Conservation (phyloP, 495 filamentous ascomycete species). For the Paragyromitra xinjiangensis region DNA sequence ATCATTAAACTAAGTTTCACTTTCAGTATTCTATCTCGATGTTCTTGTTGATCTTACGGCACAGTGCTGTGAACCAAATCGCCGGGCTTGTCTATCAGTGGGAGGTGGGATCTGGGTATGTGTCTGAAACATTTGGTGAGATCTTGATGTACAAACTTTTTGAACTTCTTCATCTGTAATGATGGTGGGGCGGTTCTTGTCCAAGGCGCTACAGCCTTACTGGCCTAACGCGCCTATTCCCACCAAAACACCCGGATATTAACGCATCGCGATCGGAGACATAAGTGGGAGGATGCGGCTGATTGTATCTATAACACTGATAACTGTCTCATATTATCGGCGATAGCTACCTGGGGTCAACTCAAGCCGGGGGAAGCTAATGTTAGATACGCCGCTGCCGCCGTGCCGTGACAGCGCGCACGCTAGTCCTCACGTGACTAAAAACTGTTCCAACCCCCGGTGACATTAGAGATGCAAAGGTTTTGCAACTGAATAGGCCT, state of each 20-base stretch:
- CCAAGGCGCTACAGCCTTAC: background rate
- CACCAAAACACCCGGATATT: background rate
- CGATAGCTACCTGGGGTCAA: background rate
- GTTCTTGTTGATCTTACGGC: background rate
- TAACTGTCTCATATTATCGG: slow-evolving; percentile 9
- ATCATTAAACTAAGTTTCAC: background rate
- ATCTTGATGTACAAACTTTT: background rate
- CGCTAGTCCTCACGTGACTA: slow-evolving; percentile 4
- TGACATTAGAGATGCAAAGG: background rate
- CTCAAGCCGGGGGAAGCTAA: background rate
- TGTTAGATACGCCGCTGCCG: slow-evolving; percentile 7
- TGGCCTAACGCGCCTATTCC: background rate
- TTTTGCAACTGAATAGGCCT: background rate
- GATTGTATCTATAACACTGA: background rate
- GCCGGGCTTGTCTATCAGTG: slow-evolving; percentile 36
- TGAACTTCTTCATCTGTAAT: background rate
- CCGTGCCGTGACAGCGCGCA: slow-evolving; percentile 5
- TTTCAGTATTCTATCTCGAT: background rate
- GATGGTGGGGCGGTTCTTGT: background rate
- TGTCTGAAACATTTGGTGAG: slow-evolving; percentile 21
- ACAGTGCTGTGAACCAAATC: slow-evolving; percentile 38
- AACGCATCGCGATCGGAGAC: background rate
- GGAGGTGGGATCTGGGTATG: slow-evolving; percentile 13
- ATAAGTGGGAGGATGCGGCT: background rate
- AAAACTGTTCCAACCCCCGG: background rate